Evolutionary conservation across 139 green algal species (phyloP), one percentile per base, ranked within the genome.

Genomic region (Tetraselmis striata): DNA sequence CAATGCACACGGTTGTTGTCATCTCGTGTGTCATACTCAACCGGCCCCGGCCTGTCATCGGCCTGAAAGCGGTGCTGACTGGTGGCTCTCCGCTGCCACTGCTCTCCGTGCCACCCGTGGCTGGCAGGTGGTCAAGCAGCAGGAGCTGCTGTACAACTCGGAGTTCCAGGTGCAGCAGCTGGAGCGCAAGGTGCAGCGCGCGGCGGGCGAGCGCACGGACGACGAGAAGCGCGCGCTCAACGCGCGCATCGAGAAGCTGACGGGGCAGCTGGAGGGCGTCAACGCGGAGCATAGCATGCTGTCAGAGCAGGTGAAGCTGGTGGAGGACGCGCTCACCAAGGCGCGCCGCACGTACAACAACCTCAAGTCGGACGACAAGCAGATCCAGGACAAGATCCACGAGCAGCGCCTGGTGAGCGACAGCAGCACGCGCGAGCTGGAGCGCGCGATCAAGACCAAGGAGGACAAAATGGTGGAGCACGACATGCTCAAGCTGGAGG

Each of bases 111-210:
- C n/a, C n/a, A n/a, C n/a, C n/a, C n/a, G n/a, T n/a, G n/a, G n/a
- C n/a, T n/a, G 93, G 77, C 87, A 94, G 85, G 87, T 95, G 28
- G 82, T 91, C 59, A 85, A 89, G 74, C 94, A 97, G 88, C 88
- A 95, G 84, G 94, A 98, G 91, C 84, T 96, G 83, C 86, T 96
- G 80, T 98, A 98, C 85, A 92, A 90, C 28, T 91, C 93, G 22
- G 91, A 97, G 83, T 96, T 95, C 81, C 84, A 93, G 87, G 85
- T 96, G 31, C 88, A 95, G 83, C 86, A 94, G 82, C 92, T 97
- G 90, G 93, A 97, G 89, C 90, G 92, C 32, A 90, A 91, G 82
- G 91, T 98, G 74, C 84, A 90, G 29, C 88, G 93, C n/a, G 93
- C 93, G 0, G 82, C 82, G 29, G 94, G 94, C 22, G 86, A 91